Conservation (phyloP, 23 red algal species). For the Gracilaria caudata region DNA sequence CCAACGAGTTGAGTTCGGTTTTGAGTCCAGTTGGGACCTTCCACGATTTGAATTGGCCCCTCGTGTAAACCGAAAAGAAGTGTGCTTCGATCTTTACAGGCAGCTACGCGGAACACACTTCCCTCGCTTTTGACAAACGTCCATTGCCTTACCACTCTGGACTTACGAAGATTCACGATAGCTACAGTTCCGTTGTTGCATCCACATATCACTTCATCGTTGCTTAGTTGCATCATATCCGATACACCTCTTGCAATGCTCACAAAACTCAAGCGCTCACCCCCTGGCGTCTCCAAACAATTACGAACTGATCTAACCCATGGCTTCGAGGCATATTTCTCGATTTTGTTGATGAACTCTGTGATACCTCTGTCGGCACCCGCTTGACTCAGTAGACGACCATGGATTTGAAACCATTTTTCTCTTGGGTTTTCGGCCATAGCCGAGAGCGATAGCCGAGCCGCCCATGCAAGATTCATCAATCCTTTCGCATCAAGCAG, state of each 20-base stretch:
- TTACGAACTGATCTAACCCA: slow-evolving; percentile 7
- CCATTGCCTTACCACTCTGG: no score
- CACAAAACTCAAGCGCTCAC: slow-evolving; percentile 9
- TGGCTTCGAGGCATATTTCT: neutral
- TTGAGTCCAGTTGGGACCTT: slow-evolving; percentile 8
- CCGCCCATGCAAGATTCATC: no score
- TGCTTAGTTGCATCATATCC: neutral
- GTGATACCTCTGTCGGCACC: no score
- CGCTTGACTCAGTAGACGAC: no score
- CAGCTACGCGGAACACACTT: no score
- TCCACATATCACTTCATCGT: neutral
- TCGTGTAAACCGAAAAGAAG: neutral
- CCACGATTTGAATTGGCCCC: neutral
- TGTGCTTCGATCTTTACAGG: neutral
- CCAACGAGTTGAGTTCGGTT: neutral
- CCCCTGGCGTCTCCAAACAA: neutral
- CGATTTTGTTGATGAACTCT: neutral
- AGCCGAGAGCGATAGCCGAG: no score
- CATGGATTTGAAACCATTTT: no score
- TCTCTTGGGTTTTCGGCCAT: no score
- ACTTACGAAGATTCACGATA: no score
- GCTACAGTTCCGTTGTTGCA: neutral
- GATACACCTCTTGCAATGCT: neutral
- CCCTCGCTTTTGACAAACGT: no score
- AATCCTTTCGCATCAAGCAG: no score